Evolutionary conservation across 371 early-diverging fungal species (phyloP).

Genomic region (Mucor saturninus): DNA sequence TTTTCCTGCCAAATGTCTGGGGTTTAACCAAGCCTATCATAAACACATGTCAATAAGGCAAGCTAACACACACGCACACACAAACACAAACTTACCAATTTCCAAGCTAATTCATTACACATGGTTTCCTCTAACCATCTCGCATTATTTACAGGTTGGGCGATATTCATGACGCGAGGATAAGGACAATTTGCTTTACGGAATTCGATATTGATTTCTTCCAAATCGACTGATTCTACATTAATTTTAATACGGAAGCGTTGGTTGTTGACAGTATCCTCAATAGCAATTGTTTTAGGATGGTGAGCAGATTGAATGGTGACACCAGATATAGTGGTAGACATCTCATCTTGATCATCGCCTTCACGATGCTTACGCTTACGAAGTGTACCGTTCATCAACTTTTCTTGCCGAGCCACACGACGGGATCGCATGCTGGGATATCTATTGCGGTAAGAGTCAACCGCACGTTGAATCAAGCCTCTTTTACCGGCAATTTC

Average conservation of each 20-base stretch:
- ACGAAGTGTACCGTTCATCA: constrained; percentile 57
- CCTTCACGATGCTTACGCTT: constrained; percentile 49
- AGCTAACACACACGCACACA: constrained; percentile 6
- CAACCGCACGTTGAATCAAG: constrained; percentile 94
- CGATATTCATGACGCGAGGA: constrained; percentile 42
- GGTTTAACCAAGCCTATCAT: constrained; percentile 54
- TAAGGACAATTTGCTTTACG: constrained; percentile 46
- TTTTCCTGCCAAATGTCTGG: constrained; percentile 47
- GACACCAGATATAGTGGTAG: constrained; percentile 14
- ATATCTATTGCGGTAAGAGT: constrained; percentile 89
- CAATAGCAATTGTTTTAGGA: constrained; percentile 42
- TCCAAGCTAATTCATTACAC: constrained; percentile 57
- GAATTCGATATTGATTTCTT: constrained; percentile 48
- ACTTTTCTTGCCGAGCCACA: constrained; percentile 83
- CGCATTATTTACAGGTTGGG: constrained; percentile 21
- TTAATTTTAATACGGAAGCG: constrained; percentile 49
- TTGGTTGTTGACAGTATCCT: constrained; percentile 29
- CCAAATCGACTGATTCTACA: constrained; percentile 45
- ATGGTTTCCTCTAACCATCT: constrained; percentile 49
- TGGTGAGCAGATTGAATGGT: constrained; percentile 28
- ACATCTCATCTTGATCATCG: constrained; percentile 22
- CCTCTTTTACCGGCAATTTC: constrained; percentile 89
- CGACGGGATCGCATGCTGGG: constrained; percentile 82
- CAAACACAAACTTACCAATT: constrained; percentile 37
- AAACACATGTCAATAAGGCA: not conserved